These are phyloP conservation scores for Leccinum longicurvipes DNA, from an alignment of 768 basidiomycete species.

Conservation along the genomic window DNA sequence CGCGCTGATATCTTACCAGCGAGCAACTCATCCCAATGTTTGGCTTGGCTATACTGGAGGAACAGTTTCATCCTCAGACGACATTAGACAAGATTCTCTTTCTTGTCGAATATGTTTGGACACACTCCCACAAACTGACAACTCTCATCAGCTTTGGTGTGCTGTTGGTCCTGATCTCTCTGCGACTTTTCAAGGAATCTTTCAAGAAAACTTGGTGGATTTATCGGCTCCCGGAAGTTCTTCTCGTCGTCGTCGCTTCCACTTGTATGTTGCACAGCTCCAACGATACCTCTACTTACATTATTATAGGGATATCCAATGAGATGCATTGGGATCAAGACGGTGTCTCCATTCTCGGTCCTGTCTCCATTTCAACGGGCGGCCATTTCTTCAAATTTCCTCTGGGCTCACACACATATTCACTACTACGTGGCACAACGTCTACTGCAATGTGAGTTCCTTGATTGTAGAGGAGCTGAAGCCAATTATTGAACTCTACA, in stretches of 20 bases:
- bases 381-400: slow-evolving; percentile 72
- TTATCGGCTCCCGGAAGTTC: slow-evolving; percentile 84
- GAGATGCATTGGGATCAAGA: slow-evolving; percentile 69
- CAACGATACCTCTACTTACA: neutral
- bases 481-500: slow-evolving; percentile 25
- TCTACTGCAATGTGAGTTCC: slow-evolving; percentile 69
- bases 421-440: slow-evolving; percentile 74
- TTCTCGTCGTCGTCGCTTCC: slow-evolving; percentile 79
- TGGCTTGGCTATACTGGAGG: slow-evolving; percentile 61
- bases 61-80: slow-evolving; percentile 54
- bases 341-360: slow-evolving; percentile 83
- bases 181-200: slow-evolving; percentile 54
- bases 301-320: slow-evolving; percentile 58
- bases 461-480: neutral
- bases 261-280: slow-evolving; percentile 54
- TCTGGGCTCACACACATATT: slow-evolving; percentile 52
- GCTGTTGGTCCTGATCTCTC: slow-evolving; percentile 58
- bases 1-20: slow-evolving; percentile 33
- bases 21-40: slow-evolving; percentile 91
- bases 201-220: slow-evolving; percentile 68
- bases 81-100: slow-evolving; percentile 79
- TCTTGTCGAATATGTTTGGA: slow-evolving; percentile 55
- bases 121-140: slow-evolving; percentile 62
- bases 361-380: slow-evolving; percentile 62
- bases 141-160: slow-evolving; percentile 72